A percentile compares a stretch with the other conserved stretches of the same genome.
Evolutionary conservation across 129 eudicot genomes (phyloP).

Genomic region (Apium graveolens): DNA sequence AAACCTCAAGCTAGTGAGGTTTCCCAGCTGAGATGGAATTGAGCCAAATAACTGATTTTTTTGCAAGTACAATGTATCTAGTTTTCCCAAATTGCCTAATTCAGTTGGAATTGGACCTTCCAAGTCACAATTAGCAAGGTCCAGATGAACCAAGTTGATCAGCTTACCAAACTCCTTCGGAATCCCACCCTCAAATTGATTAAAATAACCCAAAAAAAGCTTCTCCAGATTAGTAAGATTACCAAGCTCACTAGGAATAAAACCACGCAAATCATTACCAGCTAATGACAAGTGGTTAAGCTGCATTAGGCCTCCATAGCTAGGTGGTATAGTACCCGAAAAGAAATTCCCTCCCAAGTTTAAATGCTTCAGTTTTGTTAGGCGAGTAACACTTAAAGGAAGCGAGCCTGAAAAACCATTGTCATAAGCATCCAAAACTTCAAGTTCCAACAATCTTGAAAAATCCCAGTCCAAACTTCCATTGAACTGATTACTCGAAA

Average conservation of each 20-base stretch:
- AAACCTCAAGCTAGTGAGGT: constrained; percentile 27
- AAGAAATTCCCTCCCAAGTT: constrained; percentile 65
- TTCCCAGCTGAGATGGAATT: constrained; percentile 43
- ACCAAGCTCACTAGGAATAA: constrained; percentile 44
- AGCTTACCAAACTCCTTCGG: constrained; percentile 49
- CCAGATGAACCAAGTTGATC: constrained; percentile 49
- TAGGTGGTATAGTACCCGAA: constrained; percentile 48
- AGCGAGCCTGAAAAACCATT: constrained; percentile 48
- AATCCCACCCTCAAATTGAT: constrained; percentile 56
- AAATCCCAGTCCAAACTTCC: constrained; percentile 45
- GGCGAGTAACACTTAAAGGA: constrained; percentile 30
- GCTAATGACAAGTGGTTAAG: constrained; percentile 45
- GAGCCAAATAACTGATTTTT: constrained; percentile 40
- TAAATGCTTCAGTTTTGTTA: constrained; percentile 33
- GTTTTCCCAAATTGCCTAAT: constrained; percentile 41
- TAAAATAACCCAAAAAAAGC: constrained; percentile 51
- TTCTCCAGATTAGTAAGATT: constrained; percentile 38
- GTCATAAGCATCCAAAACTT: constrained; percentile 55
- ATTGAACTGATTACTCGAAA: constrained; percentile 51
- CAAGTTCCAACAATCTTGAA: constrained; percentile 22
- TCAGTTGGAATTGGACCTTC: constrained; percentile 48
- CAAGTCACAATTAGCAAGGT: constrained; percentile 49
- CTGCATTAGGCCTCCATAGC: constrained; percentile 32
- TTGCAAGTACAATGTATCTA: constrained; percentile 55
- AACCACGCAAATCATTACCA: constrained; percentile 56